Conservation (phyloP, 805 yeast species). For the Yarrowia hollandica region DNA sequence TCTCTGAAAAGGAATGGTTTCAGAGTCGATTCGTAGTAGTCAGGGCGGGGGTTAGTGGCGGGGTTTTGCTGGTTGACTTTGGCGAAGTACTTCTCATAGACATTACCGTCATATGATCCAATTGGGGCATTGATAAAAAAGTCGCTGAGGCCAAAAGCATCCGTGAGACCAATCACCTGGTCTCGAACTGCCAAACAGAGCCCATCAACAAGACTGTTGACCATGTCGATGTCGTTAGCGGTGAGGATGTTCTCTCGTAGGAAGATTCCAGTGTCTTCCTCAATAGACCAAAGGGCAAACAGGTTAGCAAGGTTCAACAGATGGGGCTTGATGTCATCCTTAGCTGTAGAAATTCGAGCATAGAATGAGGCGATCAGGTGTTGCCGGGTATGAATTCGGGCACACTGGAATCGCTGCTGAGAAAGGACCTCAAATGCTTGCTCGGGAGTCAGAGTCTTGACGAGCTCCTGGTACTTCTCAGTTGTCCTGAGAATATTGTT, state of each 20-base stretch:
- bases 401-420: conserved; percentile 45
- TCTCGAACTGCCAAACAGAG: conserved; percentile 56
- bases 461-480: conserved; percentile 36
- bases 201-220: conserved; percentile 48
- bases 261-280: conserved; percentile 71
- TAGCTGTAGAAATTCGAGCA: conserved; percentile 41
- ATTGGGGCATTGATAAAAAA: conserved; percentile 75
- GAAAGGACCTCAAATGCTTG: conserved; percentile 46
- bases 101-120: conserved; percentile 78
- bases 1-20: conserved; percentile 42
- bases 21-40: conserved; percentile 48
- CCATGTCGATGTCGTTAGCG: conserved; percentile 48
- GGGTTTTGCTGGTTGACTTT: conserved; percentile 56
- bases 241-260: conserved; percentile 60
- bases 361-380: conserved; percentile 44
- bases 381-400: conserved; percentile 44
- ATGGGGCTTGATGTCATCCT: conserved; percentile 48
- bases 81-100: conserved; percentile 72
- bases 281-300: conserved; percentile 66
- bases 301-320: conserved; percentile 58
- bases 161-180: conserved; percentile 72
- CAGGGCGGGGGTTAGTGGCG: conserved; percentile 52
- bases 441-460: conserved; percentile 35
- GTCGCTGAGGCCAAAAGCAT: conserved; percentile 76
- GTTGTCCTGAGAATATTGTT: conserved; percentile 42